Percentiles rank a stretch among this genome's conserved stretches.
phyloP scores from a whole-genome alignment of 768 basidiomycete species.

The Kwoniella europaea region DNA sequence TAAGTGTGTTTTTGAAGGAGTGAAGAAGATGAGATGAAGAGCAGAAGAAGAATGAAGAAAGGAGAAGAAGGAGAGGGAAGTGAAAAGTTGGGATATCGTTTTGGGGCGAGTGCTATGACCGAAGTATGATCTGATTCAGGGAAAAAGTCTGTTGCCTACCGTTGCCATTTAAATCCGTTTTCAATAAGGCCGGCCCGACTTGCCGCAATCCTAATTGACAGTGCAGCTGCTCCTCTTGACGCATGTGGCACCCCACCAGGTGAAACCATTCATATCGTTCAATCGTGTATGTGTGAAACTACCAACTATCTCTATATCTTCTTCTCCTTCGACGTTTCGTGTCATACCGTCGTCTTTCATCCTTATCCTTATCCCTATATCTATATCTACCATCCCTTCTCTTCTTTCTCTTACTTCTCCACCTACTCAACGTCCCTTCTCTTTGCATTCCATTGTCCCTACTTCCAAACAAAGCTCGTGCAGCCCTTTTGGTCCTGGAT shows the following conservation, averaged over 20 bases:
- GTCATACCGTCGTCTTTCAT: background rate
- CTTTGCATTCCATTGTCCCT: background rate
- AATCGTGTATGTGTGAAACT: background rate
- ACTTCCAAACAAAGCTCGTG: slow-evolving; percentile 1
- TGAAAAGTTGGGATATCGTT: slow-evolving; percentile 8
- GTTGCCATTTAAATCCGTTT: background rate
- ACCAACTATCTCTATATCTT: background rate
- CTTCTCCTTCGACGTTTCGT: background rate
- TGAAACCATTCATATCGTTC: background rate
- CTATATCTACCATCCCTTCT: slow-evolving; percentile 6
- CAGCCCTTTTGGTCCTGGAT: slow-evolving; percentile 3
- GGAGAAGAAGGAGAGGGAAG: slow-evolving; percentile 10
- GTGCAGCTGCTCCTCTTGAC: background rate
- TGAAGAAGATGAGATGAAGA: background rate
- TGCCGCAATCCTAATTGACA: background rate
- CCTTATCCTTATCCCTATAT: background rate
- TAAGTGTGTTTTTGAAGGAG: background rate
- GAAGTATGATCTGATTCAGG: background rate
- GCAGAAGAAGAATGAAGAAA: slow-evolving; percentile 3
- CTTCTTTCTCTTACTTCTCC: slow-evolving; percentile 1
- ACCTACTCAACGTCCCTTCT: slow-evolving; percentile 1
- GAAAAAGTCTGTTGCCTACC: background rate
- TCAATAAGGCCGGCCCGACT: background rate
- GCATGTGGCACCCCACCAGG: background rate
- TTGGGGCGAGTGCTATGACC: slow-evolving; percentile 6